These are phyloP conservation scores for Anastatica hierochuntica DNA, from an alignment of 345 rosid species.

Conservation along the genomic window DNA sequence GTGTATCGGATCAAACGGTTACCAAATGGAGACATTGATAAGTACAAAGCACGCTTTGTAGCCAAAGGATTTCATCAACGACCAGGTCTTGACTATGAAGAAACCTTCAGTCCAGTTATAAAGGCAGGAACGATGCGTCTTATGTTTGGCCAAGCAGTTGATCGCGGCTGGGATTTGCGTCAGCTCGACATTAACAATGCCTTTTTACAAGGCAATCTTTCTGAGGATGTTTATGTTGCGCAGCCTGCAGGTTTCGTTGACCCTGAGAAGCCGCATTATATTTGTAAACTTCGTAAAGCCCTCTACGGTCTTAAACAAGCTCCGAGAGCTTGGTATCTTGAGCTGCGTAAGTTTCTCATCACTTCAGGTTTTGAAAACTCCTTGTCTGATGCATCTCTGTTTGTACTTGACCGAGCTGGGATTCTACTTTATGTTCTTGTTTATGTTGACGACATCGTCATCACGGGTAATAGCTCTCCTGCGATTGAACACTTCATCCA, in stretches of 20 bases:
- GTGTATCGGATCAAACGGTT: too few relatives aligned
- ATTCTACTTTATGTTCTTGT: too few relatives aligned
- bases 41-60: not conserved
- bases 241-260: not conserved
- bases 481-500: too few relatives aligned
- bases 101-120: not conserved
- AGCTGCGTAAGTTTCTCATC: too few relatives aligned
- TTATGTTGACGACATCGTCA: too few relatives aligned
- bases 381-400: too few relatives aligned
- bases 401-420: too few relatives aligned
- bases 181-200: not conserved
- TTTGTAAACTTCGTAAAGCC: not conserved
- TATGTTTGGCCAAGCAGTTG: not conserved
- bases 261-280: not conserved
- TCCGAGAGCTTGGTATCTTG: too few relatives aligned
- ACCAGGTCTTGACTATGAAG: not conserved
- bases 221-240: not conserved
- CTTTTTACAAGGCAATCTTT: not conserved
- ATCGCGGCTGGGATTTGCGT: accelerated
- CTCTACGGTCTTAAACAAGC: not conserved
- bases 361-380: too few relatives aligned
- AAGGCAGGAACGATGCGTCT: not conserved
- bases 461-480: too few relatives aligned
- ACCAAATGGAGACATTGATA: not conserved
- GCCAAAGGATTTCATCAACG: not conserved